Evolutionary conservation across 306 rosid species (phyloP).

Genomic region (Luffa acutangula): DNA sequence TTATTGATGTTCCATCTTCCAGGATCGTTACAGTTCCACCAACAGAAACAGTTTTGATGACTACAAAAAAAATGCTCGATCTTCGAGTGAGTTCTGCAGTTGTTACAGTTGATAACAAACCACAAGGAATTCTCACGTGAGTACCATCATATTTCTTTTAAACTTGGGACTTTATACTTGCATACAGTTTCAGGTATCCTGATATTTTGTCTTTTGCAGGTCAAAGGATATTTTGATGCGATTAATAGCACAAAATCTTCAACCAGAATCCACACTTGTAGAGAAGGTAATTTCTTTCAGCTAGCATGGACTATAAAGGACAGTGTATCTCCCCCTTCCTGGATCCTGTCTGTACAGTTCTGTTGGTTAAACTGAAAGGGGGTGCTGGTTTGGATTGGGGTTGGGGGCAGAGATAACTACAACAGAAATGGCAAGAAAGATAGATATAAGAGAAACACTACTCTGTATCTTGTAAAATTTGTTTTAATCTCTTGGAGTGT

Average conservation of each 20-base stretch:
- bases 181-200: background rate
- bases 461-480: background rate
- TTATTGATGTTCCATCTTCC: constrained; percentile 25
- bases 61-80: constrained; percentile 82
- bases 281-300: constrained; percentile 55
- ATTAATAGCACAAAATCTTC: constrained; percentile 63
- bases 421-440: background rate
- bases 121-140: constrained; percentile 88
- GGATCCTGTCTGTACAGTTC: background rate
- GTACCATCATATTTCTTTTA: constrained; percentile 14
- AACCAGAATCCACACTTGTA: constrained; percentile 64
- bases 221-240: constrained; percentile 96
- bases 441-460: background rate
- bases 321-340: background rate
- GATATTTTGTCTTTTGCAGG: constrained; percentile 28
- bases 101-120: constrained; percentile 60
- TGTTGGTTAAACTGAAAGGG: background rate
- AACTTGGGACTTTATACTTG: background rate
- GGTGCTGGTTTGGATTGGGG: background rate
- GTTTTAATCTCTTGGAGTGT: background rate
- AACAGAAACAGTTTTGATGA: constrained; percentile 54
- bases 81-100: constrained; percentile 57
- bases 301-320: background rate
- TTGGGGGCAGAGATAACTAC: background rate
- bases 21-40: constrained; percentile 68